Evolutionary conservation across 1,284 basidiomycete genomes (phyloP).

Genomic region (Meripilus lineatus): DNA sequence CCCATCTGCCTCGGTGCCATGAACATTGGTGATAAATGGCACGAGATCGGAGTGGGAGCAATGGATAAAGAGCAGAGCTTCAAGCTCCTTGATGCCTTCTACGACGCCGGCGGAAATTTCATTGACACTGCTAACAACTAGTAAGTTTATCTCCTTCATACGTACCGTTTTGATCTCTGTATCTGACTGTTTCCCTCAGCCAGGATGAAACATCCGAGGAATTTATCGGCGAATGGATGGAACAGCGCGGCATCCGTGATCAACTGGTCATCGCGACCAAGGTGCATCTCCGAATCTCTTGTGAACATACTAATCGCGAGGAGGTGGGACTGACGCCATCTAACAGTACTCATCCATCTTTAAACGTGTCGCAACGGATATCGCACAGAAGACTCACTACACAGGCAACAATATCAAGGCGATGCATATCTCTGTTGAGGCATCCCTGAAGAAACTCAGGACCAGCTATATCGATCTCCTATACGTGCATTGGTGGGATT

Average conservation of each 20-base stretch:
- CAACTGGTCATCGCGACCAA: constrained; percentile 15
- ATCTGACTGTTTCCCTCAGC: constrained; percentile 2
- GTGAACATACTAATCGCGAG: neutral
- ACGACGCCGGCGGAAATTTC: constrained; percentile 47
- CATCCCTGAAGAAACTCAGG: constrained; percentile 38
- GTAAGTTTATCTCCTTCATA: constrained; percentile 22
- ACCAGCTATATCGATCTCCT: constrained; percentile 41
- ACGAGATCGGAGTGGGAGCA: constrained; percentile 23
- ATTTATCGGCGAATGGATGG: constrained; percentile 18
- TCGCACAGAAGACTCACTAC: constrained; percentile 36
- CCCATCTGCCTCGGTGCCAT: constrained; percentile 47
- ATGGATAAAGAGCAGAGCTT: constrained; percentile 34
- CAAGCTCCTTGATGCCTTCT: constrained; percentile 45
- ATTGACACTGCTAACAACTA: constrained; percentile 52
- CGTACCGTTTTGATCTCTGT: neutral
- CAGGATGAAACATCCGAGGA: constrained; percentile 15
- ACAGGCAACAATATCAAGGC: constrained; percentile 38
- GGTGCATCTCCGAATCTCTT: constrained; percentile 5
- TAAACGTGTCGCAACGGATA: constrained; percentile 18
- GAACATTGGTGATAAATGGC: constrained; percentile 45
- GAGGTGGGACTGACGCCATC: neutral
- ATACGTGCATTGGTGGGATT: constrained; percentile 44
- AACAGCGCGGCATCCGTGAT: constrained; percentile 13
- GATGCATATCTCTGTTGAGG: constrained; percentile 29
- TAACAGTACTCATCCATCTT: constrained; percentile 32